Evolutionary conservation across 116 monocot species (phyloP).

Genomic region (Cymodocea nodosa): DNA sequence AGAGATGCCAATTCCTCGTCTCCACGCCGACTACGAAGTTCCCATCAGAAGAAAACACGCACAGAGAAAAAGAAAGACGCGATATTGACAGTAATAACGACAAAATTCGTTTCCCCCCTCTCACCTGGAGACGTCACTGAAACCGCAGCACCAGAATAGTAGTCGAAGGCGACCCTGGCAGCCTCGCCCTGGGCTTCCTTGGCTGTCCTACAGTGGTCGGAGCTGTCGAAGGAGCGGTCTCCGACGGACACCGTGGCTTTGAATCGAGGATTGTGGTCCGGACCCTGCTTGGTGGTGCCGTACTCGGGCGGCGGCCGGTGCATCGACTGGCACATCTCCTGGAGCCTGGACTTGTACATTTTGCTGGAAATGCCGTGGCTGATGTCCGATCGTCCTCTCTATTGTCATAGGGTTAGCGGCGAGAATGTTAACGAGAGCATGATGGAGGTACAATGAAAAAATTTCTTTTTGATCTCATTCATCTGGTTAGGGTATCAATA

Average conservation of each 20-base stretch:
- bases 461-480: too few species aligned
- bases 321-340: constrained; percentile 61
- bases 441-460: too few species aligned
- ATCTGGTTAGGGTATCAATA: too few species aligned
- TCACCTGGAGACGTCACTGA: too few species aligned
- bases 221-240: constrained; percentile 34
- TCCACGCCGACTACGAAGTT: too few species aligned
- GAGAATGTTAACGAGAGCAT: too few species aligned
- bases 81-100: background rate
- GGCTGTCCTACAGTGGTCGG: constrained; percentile 16
- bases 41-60: background rate
- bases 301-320: constrained; percentile 40
- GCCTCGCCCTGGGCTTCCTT: constrained; percentile 78
- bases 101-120: background rate
- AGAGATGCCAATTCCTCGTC: too few species aligned
- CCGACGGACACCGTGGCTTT: constrained; percentile 47
- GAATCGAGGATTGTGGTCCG: constrained; percentile 61
- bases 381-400: too few species aligned
- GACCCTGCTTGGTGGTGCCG: constrained; percentile 24
- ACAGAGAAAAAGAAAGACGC: background rate
- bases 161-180: constrained; percentile 40
- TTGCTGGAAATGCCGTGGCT: background rate
- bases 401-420: too few species aligned
- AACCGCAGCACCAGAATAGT: constrained; percentile 6
- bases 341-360: constrained; percentile 57